Evolutionary conservation across 768 basidiomycete species (phyloP).

Genomic region (Auriscalpium vulgare): DNA sequence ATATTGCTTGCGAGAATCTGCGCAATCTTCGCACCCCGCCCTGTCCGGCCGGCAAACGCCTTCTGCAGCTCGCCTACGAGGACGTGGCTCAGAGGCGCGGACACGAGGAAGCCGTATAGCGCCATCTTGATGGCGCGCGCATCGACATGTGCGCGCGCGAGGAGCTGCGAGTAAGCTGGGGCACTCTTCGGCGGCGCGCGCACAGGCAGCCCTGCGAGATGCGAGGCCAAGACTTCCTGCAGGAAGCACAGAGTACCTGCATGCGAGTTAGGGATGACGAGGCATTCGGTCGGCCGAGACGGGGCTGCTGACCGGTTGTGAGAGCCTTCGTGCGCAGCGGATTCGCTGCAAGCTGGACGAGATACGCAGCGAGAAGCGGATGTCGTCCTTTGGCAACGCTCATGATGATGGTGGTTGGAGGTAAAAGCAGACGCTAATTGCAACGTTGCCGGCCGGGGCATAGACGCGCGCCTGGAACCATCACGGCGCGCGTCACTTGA

Average conservation of each 20-base stretch:
- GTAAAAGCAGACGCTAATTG: too few relatives aligned
- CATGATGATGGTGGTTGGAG: conserved; percentile 9
- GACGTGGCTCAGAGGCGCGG: conserved; percentile 73
- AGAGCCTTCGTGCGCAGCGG: conserved; percentile 77
- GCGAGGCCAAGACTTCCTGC: conserved; percentile 76
- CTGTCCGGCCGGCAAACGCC: conserved; percentile 67
- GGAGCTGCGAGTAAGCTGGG: conserved; percentile 40
- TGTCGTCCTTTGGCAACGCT: conserved; percentile 23
- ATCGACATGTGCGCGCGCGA: conserved; percentile 54
- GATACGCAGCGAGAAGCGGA: conserved; percentile 61
- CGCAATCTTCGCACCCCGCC: conserved; percentile 51
- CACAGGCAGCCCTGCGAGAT: conserved; percentile 54
- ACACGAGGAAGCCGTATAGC: conserved; percentile 73
- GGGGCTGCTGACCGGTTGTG: conserved; percentile 49
- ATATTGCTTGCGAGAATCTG: conserved; percentile 75
- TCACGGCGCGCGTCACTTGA: neutral
- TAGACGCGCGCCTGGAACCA: too few relatives aligned
- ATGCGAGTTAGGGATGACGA: neutral
- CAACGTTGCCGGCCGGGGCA: too few relatives aligned
- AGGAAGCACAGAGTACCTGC: conserved; percentile 36
- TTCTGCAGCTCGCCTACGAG: conserved; percentile 68
- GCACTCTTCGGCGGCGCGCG: conserved; percentile 44
- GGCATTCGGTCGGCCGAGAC: neutral
- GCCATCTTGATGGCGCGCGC: conserved; percentile 77
- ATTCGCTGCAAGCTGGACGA: conserved; percentile 54